Evolutionary conservation across 306 rosid genomes (phyloP), one percentile per base, ranked within the genome.

Genomic region (Herpetospermum pedunculosum): DNA sequence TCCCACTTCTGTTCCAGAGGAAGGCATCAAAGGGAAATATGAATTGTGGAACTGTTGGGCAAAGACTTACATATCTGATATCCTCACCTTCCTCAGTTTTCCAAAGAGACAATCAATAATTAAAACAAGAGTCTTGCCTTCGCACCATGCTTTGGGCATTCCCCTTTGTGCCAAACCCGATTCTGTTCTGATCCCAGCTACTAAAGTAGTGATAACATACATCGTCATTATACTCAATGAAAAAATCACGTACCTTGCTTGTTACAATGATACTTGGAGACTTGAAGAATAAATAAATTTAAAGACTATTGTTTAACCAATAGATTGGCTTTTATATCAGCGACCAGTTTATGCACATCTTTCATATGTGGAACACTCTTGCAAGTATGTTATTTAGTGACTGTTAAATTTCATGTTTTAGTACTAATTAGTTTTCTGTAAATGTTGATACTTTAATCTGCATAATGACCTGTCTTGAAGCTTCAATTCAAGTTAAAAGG

Each of bases 291-390:
- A 35, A 37, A 35, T 37, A 35, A 35, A 35, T 8, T 9, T 62
- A 30, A 60, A 63, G 70, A 8, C 8, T 32, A 1, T 15, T 32
- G 43, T 63, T 63, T 35, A 63, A 63, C 18, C 70, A 63, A 35
- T 10, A 63, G 26, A 34, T 63, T 63, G 43, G 43, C 29, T 63
- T 35, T 35, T n/a, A 19, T 37, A 63, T 35, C 47, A 8, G 46
- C 25, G 29, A 63, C 28, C 46, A 2, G 38, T 58, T 63, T 63
- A 35, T 63, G 70, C 46, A 63, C 43, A n/a, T 63, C 70, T 63
- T 63, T 35, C 70, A 18, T 60, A 62, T 63, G 70, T 63, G 70
- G 15, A 63, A 63, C 70, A 34, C 14, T 63, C 25, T 19, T 63
- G 46, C 10, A 35, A 63, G 70, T n/a, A 9, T 34, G 47, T 8